Conservation (phyloP, 1,139 yeast species). For the Kodamaea alishanica region DNA sequence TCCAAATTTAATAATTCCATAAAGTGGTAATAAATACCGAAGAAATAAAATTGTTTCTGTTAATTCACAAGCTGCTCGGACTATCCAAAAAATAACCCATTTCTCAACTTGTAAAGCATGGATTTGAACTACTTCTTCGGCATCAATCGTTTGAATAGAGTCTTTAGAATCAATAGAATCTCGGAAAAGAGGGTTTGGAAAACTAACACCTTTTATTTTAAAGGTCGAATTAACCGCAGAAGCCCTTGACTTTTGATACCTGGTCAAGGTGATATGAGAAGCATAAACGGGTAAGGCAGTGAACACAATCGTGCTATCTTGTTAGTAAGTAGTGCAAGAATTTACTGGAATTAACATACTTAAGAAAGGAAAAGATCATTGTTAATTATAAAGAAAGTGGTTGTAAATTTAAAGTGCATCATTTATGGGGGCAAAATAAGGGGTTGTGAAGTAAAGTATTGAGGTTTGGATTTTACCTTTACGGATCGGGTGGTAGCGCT, state of each 20-base stretch:
- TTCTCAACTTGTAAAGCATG: slow-evolving; percentile 46
- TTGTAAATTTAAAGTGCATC: too few relatives aligned
- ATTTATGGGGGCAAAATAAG: too few relatives aligned
- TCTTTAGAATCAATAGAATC: slow-evolving; percentile 6
- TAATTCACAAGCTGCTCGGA: slow-evolving; percentile 34
- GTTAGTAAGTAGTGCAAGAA: slow-evolving; percentile 9
- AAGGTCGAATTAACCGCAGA: slow-evolving; percentile 25
- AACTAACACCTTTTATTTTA: slow-evolving; percentile 35
- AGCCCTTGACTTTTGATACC: slow-evolving; percentile 26
- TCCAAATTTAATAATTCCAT: slow-evolving; percentile 36
- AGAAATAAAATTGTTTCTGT: slow-evolving; percentile 33
- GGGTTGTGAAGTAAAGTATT: too few relatives aligned
- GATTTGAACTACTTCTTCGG: slow-evolving; percentile 17
- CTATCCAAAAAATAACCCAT: slow-evolving; percentile 61
- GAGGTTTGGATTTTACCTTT: too few relatives aligned
- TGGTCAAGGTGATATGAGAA: slow-evolving; percentile 50
- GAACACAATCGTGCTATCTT: slow-evolving; percentile 33
- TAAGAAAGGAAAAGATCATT: slow-evolving; percentile 13
- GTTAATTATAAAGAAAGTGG: slow-evolving; percentile 3
- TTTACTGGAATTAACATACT: slow-evolving; percentile 6
- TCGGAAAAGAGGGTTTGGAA: slow-evolving; percentile 27
- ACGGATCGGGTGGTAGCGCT: neutral
- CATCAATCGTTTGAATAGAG: slow-evolving; percentile 10
- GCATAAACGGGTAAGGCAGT: slow-evolving; percentile 51
- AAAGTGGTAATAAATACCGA: slow-evolving; percentile 45